Base-by-base conservation (phyloP, 1,139 yeast genomes). In the Sugiyamaella japonica region DNA sequence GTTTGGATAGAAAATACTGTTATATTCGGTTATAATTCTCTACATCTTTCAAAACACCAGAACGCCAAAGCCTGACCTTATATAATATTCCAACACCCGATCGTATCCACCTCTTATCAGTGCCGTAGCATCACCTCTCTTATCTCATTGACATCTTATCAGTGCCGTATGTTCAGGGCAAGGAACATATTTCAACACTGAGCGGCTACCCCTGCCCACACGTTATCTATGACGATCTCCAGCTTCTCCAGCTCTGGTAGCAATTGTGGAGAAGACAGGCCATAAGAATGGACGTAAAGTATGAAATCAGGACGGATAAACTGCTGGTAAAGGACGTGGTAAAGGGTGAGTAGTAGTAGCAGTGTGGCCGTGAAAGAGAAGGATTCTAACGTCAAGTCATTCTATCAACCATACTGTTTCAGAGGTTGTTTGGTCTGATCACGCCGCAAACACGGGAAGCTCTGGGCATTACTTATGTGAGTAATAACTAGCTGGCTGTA, bases 351-450 rank as follows among this genome's bases (percentile, higher is more conserved):
- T 62, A 28, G 12, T 44, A 34, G 9, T 34, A 7, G 12, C 3
- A 2, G 15, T 38, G 31, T 9, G 16, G 45, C 25, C 28, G 37
- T 37, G 38, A 15, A 17, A 42, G 16, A 5, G 17, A 12, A 12
- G 17, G 32, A 7, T 7, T 16, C 44, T 25, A 40, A 25, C 44
- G n/a, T 12, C 7, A 56, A 75, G 93, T 89, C 3, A 69, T 85
- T 37, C 68, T 86, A 56, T 83, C 87, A 76, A 74, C 88, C 1
- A 81, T 87, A 28, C 80, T 87, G 68, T 87, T 87, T 67, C 83
- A 84, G 56, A 71, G 95, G 46, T 73, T 86, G 32, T 84, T 87
- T 67, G 91, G 93, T 0, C 80, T 85, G 1, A 75, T 86, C 23
- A 70, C 73, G 1, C 91, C 95, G 1, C 68, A 74, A 20, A 77